phyloP scores from a whole-genome alignment of 139 green algal species.

The Chlamydomonas sp. region DNA sequence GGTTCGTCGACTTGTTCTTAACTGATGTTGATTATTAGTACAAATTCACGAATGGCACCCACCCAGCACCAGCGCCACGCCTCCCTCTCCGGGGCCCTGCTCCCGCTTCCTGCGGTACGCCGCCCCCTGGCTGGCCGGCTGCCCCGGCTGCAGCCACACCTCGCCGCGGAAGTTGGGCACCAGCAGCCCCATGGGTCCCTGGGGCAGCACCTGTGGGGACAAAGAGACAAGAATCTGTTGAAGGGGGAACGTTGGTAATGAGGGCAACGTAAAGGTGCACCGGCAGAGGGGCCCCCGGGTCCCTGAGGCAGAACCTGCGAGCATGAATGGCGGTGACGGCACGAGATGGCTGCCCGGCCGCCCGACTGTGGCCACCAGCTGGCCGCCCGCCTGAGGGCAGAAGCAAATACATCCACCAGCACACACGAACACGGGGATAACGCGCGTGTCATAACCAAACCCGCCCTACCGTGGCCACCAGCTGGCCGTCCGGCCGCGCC shows the following conservation, averaged over 20 bases:
- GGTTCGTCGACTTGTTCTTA: no score
- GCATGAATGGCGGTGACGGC: no score
- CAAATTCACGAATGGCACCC: neutral
- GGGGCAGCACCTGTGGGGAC: slow-evolving; percentile 31
- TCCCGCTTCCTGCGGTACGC: slow-evolving; percentile 57
- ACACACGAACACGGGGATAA: no score
- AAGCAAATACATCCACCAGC: no score
- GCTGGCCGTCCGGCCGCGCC: slow-evolving; percentile 25
- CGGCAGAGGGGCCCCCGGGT: no score
- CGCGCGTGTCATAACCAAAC: no score
- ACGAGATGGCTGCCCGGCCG: no score
- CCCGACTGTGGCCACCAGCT: slow-evolving; percentile 41
- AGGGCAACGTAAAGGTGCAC: no score
- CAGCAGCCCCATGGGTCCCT: slow-evolving; percentile 32
- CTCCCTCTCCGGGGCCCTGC: neutral
- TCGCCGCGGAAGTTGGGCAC: slow-evolving; percentile 50
- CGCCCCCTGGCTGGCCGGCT: slow-evolving; percentile 64
- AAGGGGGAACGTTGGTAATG: no score
- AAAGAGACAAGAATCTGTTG: no score
- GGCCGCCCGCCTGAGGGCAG: slow-evolving; percentile 6
- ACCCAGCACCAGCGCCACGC: slow-evolving; percentile 75
- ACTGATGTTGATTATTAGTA: no score
- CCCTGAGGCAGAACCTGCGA: no score
- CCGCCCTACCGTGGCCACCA: slow-evolving; percentile 34
- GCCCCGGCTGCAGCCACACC: slow-evolving; percentile 81